phyloP scores from a whole-genome alignment of 768 basidiomycete species.

The Chalciporus piperatus region DNA sequence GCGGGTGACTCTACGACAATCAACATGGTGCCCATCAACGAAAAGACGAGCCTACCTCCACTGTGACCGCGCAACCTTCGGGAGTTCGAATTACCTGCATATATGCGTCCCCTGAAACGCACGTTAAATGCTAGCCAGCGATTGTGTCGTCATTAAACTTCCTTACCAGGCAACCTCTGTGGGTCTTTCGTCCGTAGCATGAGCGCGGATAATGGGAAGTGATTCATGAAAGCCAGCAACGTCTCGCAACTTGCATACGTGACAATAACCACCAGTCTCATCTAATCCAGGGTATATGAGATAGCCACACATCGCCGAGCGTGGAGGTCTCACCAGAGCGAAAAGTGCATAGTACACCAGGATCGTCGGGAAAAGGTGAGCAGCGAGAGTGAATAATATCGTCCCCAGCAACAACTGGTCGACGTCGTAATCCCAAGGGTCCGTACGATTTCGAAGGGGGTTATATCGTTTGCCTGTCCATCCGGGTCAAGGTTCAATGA shows the following conservation, averaged over 20 bases:
- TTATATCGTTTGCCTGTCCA: slow-evolving; percentile 82
- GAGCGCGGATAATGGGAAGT: slow-evolving; percentile 88
- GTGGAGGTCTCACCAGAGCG: slow-evolving; percentile 46
- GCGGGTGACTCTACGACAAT: slow-evolving; percentile 47
- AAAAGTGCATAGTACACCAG: slow-evolving; percentile 85
- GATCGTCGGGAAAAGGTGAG: slow-evolving; percentile 83
- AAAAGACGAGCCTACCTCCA: slow-evolving; percentile 15
- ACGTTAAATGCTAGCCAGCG: not conserved
- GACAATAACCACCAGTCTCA: slow-evolving; percentile 51
- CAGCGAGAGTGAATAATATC: slow-evolving; percentile 76
- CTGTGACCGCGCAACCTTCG: slow-evolving; percentile 17
- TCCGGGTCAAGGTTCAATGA: not conserved
- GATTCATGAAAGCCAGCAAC: slow-evolving; percentile 77
- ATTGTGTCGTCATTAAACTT: not conserved
- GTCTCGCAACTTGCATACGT: slow-evolving; percentile 64
- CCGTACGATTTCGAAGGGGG: slow-evolving; percentile 80
- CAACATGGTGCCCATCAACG: not conserved
- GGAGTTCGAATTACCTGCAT: slow-evolving; percentile 25
- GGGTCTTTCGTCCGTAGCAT: slow-evolving; percentile 85
- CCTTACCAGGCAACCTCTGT: slow-evolving; percentile 71
- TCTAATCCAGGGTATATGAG: slow-evolving; percentile 32
- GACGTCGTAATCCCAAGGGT: slow-evolving; percentile 86
- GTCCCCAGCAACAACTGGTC: slow-evolving; percentile 97
- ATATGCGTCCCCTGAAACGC: slow-evolving; percentile 26
- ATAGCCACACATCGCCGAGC: not conserved